A percentile compares a stretch with the other conserved stretches of the same genome.
Evolutionary conservation across 331 rosid species (phyloP).

Genomic region (Malus hybrid): DNA sequence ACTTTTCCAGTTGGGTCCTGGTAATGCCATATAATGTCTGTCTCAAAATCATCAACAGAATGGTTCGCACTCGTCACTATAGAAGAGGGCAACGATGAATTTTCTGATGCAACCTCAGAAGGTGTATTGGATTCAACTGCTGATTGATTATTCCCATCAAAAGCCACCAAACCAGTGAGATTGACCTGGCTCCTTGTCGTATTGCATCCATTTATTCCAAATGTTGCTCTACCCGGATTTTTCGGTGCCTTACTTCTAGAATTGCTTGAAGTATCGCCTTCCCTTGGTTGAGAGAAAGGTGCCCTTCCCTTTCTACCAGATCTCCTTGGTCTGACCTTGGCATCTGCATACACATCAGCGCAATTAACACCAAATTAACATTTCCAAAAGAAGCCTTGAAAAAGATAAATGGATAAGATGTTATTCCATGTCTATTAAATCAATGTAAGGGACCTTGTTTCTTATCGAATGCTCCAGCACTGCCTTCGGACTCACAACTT

Average conservation of each 20-base stretch:
- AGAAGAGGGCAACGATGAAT: conserved; percentile 24
- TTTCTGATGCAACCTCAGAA: conserved; percentile 39
- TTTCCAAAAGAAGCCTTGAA: conserved; percentile 3
- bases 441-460: conserved; percentile 52
- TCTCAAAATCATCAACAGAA: conserved; percentile 35
- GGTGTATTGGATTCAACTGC: conserved; percentile 23
- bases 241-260: conserved; percentile 32
- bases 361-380: conserved; percentile 29
- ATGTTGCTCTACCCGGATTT: conserved; percentile 13
- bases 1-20: conserved; percentile 76
- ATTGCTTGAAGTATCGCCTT: conserved; percentile 24
- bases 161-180: conserved; percentile 26
- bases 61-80: conserved; percentile 40
- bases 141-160: conserved; percentile 26
- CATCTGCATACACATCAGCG: conserved; percentile 49
- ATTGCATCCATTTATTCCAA: conserved; percentile 21
- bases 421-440: conserved; percentile 5
- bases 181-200: conserved; percentile 14
- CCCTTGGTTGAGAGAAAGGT: conserved; percentile 33
- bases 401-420: conserved; percentile 13
- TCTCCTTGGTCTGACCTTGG: conserved; percentile 29
- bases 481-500: conserved; percentile 56
- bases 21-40: conserved; percentile 68
- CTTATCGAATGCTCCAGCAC: conserved; percentile 34
- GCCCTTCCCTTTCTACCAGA: conserved; percentile 40